These are phyloP conservation scores for Cordyceps cicadae DNA, from an alignment of 2,329 filamentous ascomycete genomes.

Conservation along the genomic window DNA sequence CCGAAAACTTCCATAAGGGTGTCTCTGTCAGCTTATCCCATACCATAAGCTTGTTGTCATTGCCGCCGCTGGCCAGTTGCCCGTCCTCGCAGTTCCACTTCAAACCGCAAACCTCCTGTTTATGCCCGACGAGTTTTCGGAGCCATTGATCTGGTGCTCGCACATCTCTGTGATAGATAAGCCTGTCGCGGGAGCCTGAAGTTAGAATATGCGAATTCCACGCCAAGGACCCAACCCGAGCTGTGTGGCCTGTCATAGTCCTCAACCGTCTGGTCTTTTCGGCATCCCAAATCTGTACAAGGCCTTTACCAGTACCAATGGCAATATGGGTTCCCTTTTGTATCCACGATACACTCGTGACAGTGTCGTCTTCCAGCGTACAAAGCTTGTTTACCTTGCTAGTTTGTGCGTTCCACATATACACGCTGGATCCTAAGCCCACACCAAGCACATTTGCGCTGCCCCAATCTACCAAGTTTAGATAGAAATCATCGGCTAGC, in stretches of 20 bases:
- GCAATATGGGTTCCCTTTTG: conserved; percentile 93
- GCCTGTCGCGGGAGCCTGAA: conserved; percentile 84
- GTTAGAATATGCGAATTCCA: conserved; percentile 98
- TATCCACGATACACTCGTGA: conserved; percentile 97
- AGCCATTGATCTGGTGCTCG: conserved; percentile 86
- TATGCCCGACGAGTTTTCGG: conserved; percentile 81
- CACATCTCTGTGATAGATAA: conserved; percentile 94
- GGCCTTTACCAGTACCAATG: conserved; percentile 87
- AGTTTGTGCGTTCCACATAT: conserved; percentile 94
- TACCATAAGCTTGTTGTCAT: conserved; percentile 98
- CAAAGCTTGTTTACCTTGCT: conserved; percentile 91
- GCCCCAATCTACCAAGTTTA: conserved; percentile 97
- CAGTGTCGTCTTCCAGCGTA: conserved; percentile 83
- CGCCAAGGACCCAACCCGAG: conserved; percentile 82
- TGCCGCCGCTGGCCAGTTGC: conserved; percentile 89
- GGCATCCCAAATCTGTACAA: conserved; percentile 97
- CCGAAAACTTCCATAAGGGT: conserved; percentile 86
- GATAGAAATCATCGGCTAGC: conserved; percentile 92
- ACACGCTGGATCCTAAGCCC: conserved; percentile 84
- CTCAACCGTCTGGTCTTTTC: conserved; percentile 75
- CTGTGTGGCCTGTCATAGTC: conserved; percentile 95
- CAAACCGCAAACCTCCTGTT: conserved; percentile 93
- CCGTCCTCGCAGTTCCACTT: conserved; percentile 97
- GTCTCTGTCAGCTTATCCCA: conserved; percentile 96
- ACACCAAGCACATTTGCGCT: conserved; percentile 91